Percentiles rank a stretch among this genome's conserved stretches.
Evolutionary conservation across 345 rosid species (phyloP).

Genomic region (Citrus trifoliata): DNA sequence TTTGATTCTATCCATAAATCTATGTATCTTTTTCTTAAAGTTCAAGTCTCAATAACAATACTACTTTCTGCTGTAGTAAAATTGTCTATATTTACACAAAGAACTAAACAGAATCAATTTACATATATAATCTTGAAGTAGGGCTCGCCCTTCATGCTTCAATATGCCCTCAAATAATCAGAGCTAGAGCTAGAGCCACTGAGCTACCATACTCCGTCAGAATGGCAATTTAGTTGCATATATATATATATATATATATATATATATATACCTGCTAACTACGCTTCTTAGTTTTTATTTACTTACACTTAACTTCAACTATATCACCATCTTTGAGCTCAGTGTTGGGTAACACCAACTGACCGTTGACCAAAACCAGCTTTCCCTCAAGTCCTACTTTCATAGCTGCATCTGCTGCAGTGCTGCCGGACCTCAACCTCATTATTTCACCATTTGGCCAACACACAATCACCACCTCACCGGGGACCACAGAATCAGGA

Average conservation of each 20-base stretch:
- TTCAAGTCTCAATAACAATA: no score
- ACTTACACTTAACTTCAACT: conserved; percentile 50
- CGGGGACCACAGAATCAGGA: conserved; percentile 28
- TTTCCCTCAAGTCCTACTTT: conserved; percentile 61
- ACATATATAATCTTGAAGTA: background rate
- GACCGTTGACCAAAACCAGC: conserved; percentile 60
- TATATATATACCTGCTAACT: background rate
- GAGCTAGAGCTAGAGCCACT: no score
- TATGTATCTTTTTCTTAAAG: no score
- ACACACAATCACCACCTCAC: conserved; percentile 62
- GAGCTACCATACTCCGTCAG: background rate
- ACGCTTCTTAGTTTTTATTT: background rate
- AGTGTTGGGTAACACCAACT: conserved; percentile 53
- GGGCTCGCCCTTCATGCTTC: background rate
- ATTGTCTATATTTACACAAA: background rate
- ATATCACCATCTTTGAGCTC: conserved; percentile 73
- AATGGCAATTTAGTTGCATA: background rate
- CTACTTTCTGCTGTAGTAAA: background rate
- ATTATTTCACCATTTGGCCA: conserved; percentile 71
- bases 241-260: background rate
- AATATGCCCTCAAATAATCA: background rate
- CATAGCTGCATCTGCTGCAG: conserved; percentile 75
- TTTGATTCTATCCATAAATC: no score
- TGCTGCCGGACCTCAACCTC: conserved; percentile 62
- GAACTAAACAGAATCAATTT: background rate